Base-by-base conservation (phyloP, 148 eudicot species). In the Amaranthus palmeri region DNA sequence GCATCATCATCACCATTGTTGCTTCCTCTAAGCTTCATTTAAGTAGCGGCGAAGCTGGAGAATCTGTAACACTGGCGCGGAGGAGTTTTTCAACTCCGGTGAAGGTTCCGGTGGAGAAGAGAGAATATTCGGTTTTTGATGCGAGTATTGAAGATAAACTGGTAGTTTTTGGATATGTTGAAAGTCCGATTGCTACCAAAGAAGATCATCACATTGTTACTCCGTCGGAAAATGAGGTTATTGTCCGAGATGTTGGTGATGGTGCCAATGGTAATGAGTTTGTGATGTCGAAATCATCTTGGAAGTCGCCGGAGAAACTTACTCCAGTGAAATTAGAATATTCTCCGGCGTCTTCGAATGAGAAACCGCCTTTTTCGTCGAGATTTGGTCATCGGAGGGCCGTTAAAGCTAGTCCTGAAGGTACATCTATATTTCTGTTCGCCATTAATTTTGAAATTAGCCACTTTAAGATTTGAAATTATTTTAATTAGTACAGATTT, bases 1-100 rank as follows among this genome's bases (percentile, higher is more conserved):
- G 85, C 67, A 92, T 92, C 78, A 92, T 92, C 70, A 79, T 92
- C 79, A 80, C 89, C 50, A 87, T 92, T 61, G 89, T 89, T 17
- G 97, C 97, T 0, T 80, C 92, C 17, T 87, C 97, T 4, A 87
- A 88, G 82, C 82, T 89, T 6, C 87, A 83, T 41, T 71, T 79
- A 5, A 68, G 55, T 5, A 67, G 8, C 66, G 50, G 3, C 13
- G 65, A 42, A 10, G 75, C 54, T 13, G 50, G 8, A 0, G 36
- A 25, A 25, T 25, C 10, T 0, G 8, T 45, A n/a, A n/a, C 2
- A 43, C 50, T 54, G 14, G 71, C 67, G 60, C 70, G 54, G 72
- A 14, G 72, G 51, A 60, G 36, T 18, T 15, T 55, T n/a, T 25
- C 36, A 25, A 25, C 60, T 1, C 36, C 48, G 56, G 50, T 50